A percentile compares a stretch with the other conserved stretches of the same genome.
Evolutionary conservation across 2,329 filamentous ascomycete genomes (phyloP).

Genomic region (Hymenoscyphus salicellus): DNA sequence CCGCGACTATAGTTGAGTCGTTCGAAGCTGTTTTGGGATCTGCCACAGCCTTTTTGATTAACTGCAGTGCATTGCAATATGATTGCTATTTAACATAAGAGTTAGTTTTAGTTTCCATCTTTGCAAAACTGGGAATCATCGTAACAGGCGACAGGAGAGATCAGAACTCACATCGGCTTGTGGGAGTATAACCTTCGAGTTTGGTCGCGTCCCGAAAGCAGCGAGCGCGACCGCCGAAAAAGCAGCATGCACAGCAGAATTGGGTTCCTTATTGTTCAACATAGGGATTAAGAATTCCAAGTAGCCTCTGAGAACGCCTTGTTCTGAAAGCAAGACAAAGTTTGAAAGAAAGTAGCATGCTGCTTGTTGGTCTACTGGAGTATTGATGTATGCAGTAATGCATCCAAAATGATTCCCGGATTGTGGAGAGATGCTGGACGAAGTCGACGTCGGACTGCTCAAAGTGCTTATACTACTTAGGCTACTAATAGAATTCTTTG

Average conservation of each 20-base stretch:
- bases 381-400: slow-evolving; percentile 40
- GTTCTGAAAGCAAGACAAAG: slow-evolving; percentile 54
- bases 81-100: slow-evolving; percentile 27
- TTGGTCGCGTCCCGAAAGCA: slow-evolving; percentile 50
- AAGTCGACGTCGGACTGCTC: background rate
- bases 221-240: slow-evolving; percentile 57
- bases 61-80: slow-evolving; percentile 52
- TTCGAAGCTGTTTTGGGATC: slow-evolving; percentile 47
- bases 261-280: slow-evolving; percentile 42
- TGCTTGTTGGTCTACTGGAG: slow-evolving; percentile 53
- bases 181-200: slow-evolving; percentile 36
- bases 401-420: slow-evolving; percentile 4
- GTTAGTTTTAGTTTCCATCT: background rate
- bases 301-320: slow-evolving; percentile 52
- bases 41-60: slow-evolving; percentile 50
- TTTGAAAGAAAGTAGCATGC: slow-evolving; percentile 59
- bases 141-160: background rate
- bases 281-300: slow-evolving; percentile 58
- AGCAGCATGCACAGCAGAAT: slow-evolving; percentile 25
- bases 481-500: slow-evolving; percentile 15
- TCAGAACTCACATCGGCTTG: slow-evolving; percentile 39
- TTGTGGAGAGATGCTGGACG: background rate
- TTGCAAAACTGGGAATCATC: background rate
- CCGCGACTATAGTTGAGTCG: slow-evolving; percentile 55
- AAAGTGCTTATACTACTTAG: background rate